phyloP scores from a whole-genome alignment of 2,329 filamentous ascomycete genomes.

The Hymenoscyphus albidus region DNA sequence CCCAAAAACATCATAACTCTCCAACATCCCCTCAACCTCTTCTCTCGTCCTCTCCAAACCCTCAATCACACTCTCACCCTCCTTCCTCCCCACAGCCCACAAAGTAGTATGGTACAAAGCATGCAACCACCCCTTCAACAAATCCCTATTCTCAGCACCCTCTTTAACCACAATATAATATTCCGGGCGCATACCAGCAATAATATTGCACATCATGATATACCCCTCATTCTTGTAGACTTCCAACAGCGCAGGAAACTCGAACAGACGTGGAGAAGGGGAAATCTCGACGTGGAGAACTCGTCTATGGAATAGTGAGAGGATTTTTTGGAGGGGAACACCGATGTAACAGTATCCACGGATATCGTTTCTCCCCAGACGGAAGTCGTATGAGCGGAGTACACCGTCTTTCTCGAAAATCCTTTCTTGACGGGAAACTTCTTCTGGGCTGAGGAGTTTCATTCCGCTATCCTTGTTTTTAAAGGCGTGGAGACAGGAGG shows the following conservation, averaged over 20 bases:
- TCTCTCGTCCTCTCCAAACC: constrained; percentile 9
- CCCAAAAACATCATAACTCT: constrained; percentile 36
- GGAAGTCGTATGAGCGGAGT: constrained; percentile 49
- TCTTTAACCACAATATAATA: constrained; percentile 62
- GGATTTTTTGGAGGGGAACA: constrained; percentile 37
- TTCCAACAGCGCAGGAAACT: constrained; percentile 39
- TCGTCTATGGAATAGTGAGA: constrained; percentile 18
- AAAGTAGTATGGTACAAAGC: constrained; percentile 42
- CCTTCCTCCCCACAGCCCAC: not conserved
- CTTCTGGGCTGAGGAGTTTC: constrained; percentile 55
- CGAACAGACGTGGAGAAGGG: constrained; percentile 23
- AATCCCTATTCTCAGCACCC: constrained; percentile 44
- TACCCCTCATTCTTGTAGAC: constrained; percentile 53
- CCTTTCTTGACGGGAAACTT: constrained; percentile 50
- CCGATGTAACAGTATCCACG: constrained; percentile 55
- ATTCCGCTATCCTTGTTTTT: not conserved
- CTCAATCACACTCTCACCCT: constrained; percentile 10
- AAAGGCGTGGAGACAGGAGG: constrained; percentile 45
- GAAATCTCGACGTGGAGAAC: constrained; percentile 14
- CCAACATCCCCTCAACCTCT: not conserved
- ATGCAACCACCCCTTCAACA: constrained; percentile 61
- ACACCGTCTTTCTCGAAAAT: constrained; percentile 32
- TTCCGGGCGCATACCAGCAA: constrained; percentile 35
- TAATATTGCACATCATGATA: constrained; percentile 54
- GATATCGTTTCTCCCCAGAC: constrained; percentile 19